A percentile compares a stretch with the other conserved stretches of the same genome.
Evolutionary conservation across 192 early-diverging fungal genomes (phyloP).

Genomic region (Entophlyctis luteolus): DNA sequence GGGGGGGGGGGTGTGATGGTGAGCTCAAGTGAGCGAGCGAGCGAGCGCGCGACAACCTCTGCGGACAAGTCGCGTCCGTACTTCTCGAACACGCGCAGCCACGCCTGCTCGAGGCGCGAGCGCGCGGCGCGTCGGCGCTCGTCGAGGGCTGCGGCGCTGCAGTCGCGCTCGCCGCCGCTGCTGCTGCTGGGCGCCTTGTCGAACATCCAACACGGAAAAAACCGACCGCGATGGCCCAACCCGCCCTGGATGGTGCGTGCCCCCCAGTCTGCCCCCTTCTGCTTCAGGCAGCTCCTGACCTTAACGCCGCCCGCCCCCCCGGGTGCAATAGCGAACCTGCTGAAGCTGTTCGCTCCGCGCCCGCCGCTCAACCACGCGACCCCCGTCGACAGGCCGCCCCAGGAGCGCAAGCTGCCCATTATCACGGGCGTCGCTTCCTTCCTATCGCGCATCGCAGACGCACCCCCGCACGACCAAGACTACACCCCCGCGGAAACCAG

Average conservation of each 20-base stretch:
- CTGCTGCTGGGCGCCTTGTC: background rate
- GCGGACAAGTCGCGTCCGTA: constrained; percentile 6
- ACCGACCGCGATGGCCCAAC: background rate
- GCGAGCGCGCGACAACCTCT: background rate
- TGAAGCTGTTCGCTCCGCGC: constrained; percentile 76
- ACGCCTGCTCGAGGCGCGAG: background rate
- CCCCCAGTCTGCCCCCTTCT: background rate
- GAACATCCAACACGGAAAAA: no score
- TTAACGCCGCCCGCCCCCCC: constrained; percentile 40
- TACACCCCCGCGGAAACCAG: constrained; percentile 68
- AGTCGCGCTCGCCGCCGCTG: background rate
- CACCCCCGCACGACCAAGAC: constrained; percentile 61
- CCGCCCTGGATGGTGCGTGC: background rate
- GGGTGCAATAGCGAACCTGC: constrained; percentile 67
- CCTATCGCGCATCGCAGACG: constrained; percentile 40
- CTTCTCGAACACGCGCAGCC: constrained; percentile 12
- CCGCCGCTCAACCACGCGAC: constrained; percentile 65
- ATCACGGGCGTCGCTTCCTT: constrained; percentile 61
- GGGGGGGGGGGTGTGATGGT: background rate
- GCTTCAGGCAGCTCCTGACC: background rate
- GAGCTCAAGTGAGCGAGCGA: background rate
- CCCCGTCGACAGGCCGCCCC: constrained; percentile 65
- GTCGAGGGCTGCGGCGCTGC: background rate
- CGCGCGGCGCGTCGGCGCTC: background rate
- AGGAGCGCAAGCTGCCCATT: constrained; percentile 47